Evolutionary conservation across 805 yeast genomes (phyloP), one percentile per base, ranked within the genome.

Genomic region (Pachysolen tannophilus): DNA sequence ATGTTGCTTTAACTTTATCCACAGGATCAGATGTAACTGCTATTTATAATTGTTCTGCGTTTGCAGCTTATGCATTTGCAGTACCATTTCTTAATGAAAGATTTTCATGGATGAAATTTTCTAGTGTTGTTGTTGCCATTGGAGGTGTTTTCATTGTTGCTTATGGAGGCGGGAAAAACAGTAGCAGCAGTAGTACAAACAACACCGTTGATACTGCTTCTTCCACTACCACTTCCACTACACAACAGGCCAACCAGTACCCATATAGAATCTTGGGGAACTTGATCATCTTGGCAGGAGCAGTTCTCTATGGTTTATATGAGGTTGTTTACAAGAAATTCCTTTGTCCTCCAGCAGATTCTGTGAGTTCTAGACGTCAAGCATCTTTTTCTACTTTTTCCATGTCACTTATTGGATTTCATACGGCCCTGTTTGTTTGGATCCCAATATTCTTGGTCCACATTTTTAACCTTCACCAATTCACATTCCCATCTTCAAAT

Each of bases 21-120:
- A 81, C 87, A 20, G 85, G 94, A 0, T 68, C 85, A 3, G 95
- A 86, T 48, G 81, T 86, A 25, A 86, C 95, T 2, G 95, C 95
- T 3, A 85, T 85, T 41, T 86, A 85, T 60, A 85, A 86, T 60
- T 84, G 92, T 52, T 79, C 90, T 11, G 94, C 95, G 0, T 86
- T 86, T 53, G 80, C 88, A 4, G 95, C 95, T 0, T 79, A 86
- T 49, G 72, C 83, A 11, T 85, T 86, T 56, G 85, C 94, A 3
- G 77, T 86, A 19, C 83, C 87, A 1, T 55, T 86, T 15, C 61
- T 86, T 33, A 61, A 72, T 23, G 95, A 86, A 48, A 61, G 56
- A 32, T 74, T 84, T 47, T 71, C 78, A 3, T 64, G 73, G 63
- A 48, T 72, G 34, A 85, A 86, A 54, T 65, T 75, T 8, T 48